Conservation (phyloP, 768 basidiomycete genomes). For the Russula sp. region DNA sequence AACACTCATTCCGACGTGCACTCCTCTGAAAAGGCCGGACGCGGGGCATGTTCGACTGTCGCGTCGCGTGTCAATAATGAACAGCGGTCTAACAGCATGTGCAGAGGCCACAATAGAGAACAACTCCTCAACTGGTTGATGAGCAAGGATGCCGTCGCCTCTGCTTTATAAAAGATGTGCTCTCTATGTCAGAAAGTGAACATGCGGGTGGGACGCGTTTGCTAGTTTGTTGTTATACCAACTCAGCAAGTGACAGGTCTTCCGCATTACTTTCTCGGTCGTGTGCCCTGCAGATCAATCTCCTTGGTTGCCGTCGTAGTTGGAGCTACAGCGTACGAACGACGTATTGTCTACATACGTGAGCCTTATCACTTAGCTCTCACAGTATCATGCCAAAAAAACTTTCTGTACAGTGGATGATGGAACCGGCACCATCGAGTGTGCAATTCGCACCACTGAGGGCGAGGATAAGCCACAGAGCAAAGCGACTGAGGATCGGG, state of each 20-base stretch:
- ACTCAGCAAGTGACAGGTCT: conserved; percentile 37
- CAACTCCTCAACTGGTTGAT: conserved; percentile 24
- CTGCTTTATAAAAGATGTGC: conserved; percentile 25
- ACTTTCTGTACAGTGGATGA: conserved; percentile 59
- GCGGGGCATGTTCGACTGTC: neutral
- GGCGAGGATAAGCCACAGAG: neutral
- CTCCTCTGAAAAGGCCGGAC: neutral
- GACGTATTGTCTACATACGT: conserved; percentile 59
- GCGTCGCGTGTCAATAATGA: conserved; percentile 1
- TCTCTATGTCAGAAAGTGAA: conserved; percentile 23
- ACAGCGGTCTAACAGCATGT: conserved; percentile 2
- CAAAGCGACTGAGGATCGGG: neutral
- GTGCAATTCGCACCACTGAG: conserved; percentile 41
- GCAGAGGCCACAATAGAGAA: conserved; percentile 6
- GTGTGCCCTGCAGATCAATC: conserved; percentile 66
- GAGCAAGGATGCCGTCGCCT: conserved; percentile 19
- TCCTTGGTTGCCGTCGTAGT: conserved; percentile 62
- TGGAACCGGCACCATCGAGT: conserved; percentile 71
- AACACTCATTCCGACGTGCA: neutral
- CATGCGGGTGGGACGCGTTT: conserved; percentile 17
- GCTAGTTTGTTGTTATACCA: neutral
- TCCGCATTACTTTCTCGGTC: conserved; percentile 71
- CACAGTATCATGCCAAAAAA: neutral
- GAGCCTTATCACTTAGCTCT: conserved; percentile 24
- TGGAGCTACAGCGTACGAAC: conserved; percentile 58